phyloP scores from a whole-genome alignment of 2,329 filamentous ascomycete species.

The Aspergillus unguis region DNA sequence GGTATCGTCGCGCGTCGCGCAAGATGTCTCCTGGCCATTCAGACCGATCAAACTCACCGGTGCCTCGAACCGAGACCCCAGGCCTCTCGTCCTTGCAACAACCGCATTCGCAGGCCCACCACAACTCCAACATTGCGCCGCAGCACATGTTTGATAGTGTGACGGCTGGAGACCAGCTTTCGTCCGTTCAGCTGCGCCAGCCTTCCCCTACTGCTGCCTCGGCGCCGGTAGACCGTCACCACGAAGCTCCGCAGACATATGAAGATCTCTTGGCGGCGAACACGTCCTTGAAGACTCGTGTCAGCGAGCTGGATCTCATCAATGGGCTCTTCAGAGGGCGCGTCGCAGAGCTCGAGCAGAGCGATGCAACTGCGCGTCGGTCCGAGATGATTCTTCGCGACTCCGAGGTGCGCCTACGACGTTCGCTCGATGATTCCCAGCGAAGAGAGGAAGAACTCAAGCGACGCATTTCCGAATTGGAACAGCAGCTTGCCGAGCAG shows the following conservation, averaged over 20 bases:
- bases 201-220: conserved; percentile 60
- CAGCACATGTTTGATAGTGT: conserved; percentile 76
- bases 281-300: conserved; percentile 85
- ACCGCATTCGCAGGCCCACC: conserved; percentile 59
- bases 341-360: conserved; percentile 71
- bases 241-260: conserved; percentile 71
- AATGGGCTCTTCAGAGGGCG: conserved; percentile 76
- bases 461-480: conserved; percentile 74
- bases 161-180: conserved; percentile 60
- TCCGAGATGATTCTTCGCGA: conserved; percentile 55
- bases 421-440: conserved; percentile 72
- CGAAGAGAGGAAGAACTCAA: conserved; percentile 78
- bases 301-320: conserved; percentile 93
- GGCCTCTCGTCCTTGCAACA: conserved; percentile 50
- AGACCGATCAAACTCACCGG: conserved; percentile 72
- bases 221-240: conserved; percentile 58
- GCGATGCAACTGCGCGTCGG: conserved; percentile 65
- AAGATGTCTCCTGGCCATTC: conserved; percentile 69
- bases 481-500: conserved; percentile 50
- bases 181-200: conserved; percentile 51
- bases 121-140: conserved; percentile 64
- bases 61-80: conserved; percentile 76
- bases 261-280: conserved; percentile 78
- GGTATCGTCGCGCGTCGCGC: conserved; percentile 65
- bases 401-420: conserved; percentile 54